Percentiles rank a stretch among this genome's conserved stretches.
Evolutionary conservation across 139 green algal genomes (phyloP).

Genomic region (Tetradesmus lagerheimii): DNA sequence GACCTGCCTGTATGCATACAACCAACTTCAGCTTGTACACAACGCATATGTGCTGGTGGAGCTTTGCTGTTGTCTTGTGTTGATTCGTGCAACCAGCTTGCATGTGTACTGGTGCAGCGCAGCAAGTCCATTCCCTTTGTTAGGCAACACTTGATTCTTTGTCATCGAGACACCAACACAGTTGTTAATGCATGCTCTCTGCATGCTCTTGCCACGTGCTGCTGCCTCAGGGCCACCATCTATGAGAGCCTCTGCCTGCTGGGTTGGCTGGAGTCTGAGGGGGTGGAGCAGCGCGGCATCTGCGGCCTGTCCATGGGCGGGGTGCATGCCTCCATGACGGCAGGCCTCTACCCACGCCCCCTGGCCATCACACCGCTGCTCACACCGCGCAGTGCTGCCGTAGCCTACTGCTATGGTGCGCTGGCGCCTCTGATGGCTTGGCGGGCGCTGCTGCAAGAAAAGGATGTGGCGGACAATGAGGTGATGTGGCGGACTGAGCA

Average conservation of each 20-base stretch:
- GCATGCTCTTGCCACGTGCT: neutral
- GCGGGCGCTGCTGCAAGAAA: conserved; percentile 52
- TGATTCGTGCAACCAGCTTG: too few species aligned
- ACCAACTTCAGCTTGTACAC: too few species aligned
- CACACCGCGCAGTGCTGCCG: conserved; percentile 79
- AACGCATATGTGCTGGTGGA: too few species aligned
- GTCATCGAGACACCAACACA: too few species aligned
- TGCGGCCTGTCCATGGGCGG: conserved; percentile 91
- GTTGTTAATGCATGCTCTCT: too few species aligned
- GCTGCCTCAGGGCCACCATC: conserved; percentile 75
- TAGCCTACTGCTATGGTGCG: conserved; percentile 84
- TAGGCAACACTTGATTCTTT: too few species aligned
- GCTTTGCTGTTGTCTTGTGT: too few species aligned
- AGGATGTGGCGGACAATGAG: conserved; percentile 45
- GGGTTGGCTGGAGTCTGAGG: conserved; percentile 66
- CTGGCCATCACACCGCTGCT: conserved; percentile 81
- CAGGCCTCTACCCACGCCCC: conserved; percentile 72
- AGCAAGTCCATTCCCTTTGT: too few species aligned
- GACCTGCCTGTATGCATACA: too few species aligned
- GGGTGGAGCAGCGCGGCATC: conserved; percentile 66
- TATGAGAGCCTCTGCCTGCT: conserved; percentile 84
- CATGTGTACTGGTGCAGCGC: too few species aligned
- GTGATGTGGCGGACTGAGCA: neutral
- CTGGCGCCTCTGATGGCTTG: conserved; percentile 61
- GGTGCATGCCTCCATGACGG: conserved; percentile 90